phyloP scores from a whole-genome alignment of 345 rosid genomes.

The Cochlearia excelsa region DNA sequence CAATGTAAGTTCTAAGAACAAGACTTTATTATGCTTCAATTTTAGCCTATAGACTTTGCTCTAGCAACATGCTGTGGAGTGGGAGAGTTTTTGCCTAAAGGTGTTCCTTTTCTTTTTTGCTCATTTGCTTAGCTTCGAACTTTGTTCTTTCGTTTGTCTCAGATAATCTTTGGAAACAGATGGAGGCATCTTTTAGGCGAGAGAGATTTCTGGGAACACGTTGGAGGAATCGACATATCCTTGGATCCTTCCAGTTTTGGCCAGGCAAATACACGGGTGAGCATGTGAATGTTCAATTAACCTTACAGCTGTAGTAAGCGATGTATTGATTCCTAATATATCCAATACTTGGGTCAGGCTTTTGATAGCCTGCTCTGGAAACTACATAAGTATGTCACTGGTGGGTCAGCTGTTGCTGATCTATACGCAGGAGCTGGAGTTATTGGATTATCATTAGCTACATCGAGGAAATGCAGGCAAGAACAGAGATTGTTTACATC shows the following conservation, averaged over 20 bases:
- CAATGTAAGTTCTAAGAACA: slow-evolving; percentile 56
- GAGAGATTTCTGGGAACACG: slow-evolving; percentile 88
- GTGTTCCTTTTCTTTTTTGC: neutral
- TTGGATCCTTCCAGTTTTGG: slow-evolving; percentile 93
- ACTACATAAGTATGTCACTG: slow-evolving; percentile 80
- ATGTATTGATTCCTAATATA: slow-evolving; percentile 13
- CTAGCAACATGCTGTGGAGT: slow-evolving; percentile 1
- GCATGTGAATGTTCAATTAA: slow-evolving; percentile 11
- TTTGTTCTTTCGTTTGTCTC: slow-evolving; percentile 2
- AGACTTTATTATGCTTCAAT: slow-evolving; percentile 6
- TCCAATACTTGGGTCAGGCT: slow-evolving; percentile 28
- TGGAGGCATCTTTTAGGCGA: slow-evolving; percentile 97
- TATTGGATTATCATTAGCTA: slow-evolving; percentile 87
- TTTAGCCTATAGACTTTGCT: slow-evolving; percentile 3
- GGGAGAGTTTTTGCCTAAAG: slow-evolving; percentile 3
- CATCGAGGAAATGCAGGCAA: slow-evolving; percentile 84
- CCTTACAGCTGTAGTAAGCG: neutral
- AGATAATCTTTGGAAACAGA: slow-evolving; percentile 92
- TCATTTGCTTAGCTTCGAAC: neutral
- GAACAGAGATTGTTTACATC: slow-evolving; percentile 22
- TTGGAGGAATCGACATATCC: slow-evolving; percentile 89
- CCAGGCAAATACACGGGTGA: slow-evolving; percentile 89
- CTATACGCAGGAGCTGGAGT: slow-evolving; percentile 97
- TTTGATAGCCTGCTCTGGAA: slow-evolving; percentile 74
- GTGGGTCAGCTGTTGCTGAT: slow-evolving; percentile 88